phyloP scores from a whole-genome alignment of 208 protist genomes.

The Acanthamoeba rhysodes region DNA sequence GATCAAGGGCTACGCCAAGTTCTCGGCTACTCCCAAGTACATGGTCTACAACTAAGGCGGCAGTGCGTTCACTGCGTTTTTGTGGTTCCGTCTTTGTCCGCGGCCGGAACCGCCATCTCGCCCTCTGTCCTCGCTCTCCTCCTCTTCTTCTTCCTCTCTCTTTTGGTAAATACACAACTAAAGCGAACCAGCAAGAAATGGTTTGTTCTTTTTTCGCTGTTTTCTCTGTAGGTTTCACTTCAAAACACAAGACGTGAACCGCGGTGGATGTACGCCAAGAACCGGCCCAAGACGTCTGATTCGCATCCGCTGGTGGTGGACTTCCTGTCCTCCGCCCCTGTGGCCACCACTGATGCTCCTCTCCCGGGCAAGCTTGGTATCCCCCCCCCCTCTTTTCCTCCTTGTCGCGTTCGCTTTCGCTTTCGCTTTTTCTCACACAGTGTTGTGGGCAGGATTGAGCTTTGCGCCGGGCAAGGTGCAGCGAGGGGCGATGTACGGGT shows the following conservation, averaged over 20 bases:
- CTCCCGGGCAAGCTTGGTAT: not conserved
- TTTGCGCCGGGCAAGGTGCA: conserved; percentile 57
- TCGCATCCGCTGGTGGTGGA: conserved; percentile 11
- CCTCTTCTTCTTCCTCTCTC: not conserved
- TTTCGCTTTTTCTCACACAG: too few species aligned
- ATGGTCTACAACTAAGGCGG: conserved; percentile 99
- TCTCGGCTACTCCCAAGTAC: conserved; percentile 99
- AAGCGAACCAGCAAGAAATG: not conserved
- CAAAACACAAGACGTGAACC: too few species aligned
- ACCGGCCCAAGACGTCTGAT: conserved; percentile 11
- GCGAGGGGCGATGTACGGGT: conserved; percentile 12
- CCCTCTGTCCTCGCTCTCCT: too few species aligned
- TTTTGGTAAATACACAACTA: not conserved
- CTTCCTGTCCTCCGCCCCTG: not conserved
- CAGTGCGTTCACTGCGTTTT: too few species aligned
- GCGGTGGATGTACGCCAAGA: conserved; percentile 32
- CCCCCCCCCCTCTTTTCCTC: not conserved
- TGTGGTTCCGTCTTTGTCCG: too few species aligned
- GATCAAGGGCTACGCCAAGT: conserved; percentile 99
- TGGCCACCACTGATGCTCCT: not conserved
- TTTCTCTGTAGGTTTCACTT: too few species aligned
- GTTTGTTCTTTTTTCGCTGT: too few species aligned
- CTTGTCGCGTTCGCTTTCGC: too few species aligned
- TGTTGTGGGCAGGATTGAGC: not conserved
- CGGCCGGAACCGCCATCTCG: not conserved